A percentile compares a stretch with the other conserved stretches of the same genome.
These are phyloP conservation scores for Aspergillus baeticus DNA, from an alignment of 495 filamentous ascomycete genomes.

Conservation along the genomic window DNA sequence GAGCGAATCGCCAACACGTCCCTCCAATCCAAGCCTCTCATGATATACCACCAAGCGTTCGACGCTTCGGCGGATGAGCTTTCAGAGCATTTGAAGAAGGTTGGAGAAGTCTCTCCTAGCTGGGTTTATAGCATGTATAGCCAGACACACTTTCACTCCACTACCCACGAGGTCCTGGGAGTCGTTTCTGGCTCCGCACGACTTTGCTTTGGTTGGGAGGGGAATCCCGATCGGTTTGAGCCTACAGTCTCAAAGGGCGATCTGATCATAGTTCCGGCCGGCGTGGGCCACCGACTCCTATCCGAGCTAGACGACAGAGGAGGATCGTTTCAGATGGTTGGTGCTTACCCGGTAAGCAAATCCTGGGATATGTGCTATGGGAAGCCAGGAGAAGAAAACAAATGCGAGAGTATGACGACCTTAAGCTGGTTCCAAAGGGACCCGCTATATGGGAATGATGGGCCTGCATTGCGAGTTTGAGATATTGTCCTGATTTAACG, in stretches of 20 bases:
- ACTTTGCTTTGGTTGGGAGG: conserved; percentile 67
- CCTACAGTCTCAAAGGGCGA: conserved; percentile 56
- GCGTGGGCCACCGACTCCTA: conserved; percentile 62
- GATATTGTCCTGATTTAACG: background rate
- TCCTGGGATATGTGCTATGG: conserved; percentile 74
- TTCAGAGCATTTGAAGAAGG: conserved; percentile 47
- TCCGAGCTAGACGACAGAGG: conserved; percentile 47
- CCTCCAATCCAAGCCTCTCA: conserved; percentile 59
- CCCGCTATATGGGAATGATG: conserved; percentile 59
- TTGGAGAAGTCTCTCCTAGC: conserved; percentile 58
- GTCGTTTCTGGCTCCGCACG: conserved; percentile 56
- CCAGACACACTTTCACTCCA: conserved; percentile 64
- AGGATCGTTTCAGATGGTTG: conserved; percentile 62
- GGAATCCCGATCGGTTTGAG: conserved; percentile 58
- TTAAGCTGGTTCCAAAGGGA: conserved; percentile 58
- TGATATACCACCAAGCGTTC: conserved; percentile 60
- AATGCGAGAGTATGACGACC: conserved; percentile 42
- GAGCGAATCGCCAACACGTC: conserved; percentile 62
- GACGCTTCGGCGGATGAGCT: conserved; percentile 46
- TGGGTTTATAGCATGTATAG: conserved; percentile 69
- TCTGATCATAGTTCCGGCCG: conserved; percentile 65
- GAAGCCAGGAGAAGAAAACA: conserved; percentile 47
- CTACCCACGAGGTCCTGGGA: conserved; percentile 64
- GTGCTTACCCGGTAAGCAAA: conserved; percentile 57
- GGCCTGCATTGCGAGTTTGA: conserved; percentile 46